Conservation (phyloP, 768 basidiomycete species). For the Glaciozyma antarctica region DNA sequence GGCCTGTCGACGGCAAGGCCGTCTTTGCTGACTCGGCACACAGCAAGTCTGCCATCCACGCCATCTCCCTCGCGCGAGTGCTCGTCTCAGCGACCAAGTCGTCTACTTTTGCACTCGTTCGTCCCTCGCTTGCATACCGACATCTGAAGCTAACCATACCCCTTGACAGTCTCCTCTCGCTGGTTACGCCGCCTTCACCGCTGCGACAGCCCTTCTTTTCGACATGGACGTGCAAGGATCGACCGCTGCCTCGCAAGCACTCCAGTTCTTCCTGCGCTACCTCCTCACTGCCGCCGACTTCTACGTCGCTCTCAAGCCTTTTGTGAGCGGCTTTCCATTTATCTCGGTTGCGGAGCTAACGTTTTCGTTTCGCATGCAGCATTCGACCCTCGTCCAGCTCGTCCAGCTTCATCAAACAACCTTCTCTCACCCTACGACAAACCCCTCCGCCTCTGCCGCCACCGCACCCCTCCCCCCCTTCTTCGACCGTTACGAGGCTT, state of each 20-base stretch:
- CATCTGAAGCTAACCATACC: background rate
- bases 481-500: too few species aligned
- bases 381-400: background rate
- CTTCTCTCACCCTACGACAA: background rate
- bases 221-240: background rate
- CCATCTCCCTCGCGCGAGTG: background rate
- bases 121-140: background rate
- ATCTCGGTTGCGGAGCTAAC: background rate
- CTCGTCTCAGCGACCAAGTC: background rate
- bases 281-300: background rate
- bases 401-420: background rate
- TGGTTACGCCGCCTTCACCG: background rate
- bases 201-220: background rate
- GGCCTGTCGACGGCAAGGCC: background rate
- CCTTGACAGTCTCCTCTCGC: background rate
- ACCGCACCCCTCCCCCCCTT: too few species aligned
- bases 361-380: background rate
- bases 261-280: slow-evolving; percentile 1
- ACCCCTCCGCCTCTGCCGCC: background rate
- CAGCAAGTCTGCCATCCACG: background rate
- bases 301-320: background rate
- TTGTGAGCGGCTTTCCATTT: background rate
- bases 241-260: background rate
- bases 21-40: background rate
- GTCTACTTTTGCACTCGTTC: background rate